Base-by-base conservation (phyloP, 1,284 basidiomycete genomes). In the Trametes sp. region DNA sequence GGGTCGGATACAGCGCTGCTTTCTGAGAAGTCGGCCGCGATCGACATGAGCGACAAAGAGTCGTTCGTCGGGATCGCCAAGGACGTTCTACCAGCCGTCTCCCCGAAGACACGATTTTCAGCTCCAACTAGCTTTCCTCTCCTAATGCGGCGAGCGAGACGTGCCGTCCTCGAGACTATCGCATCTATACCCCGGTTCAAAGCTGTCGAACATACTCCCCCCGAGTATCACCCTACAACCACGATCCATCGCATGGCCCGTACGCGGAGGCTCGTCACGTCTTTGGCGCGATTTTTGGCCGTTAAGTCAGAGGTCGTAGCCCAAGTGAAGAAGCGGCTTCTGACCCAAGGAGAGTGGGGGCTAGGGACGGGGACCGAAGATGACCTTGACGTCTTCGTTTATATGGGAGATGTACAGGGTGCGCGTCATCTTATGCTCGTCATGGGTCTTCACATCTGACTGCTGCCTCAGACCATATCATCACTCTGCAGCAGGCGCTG, bases 401-500 rank as follows among this genome's bases (percentile, higher is more conserved):
- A 98, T 75, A 87, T 98, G 78, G 94, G 94, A 49, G 96, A 98
- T 75, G 86, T 98, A 4, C 93, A 96, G 82, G 95, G 94, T 94
- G 65, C 59, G 80, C 16, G 26, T 6, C 1, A 6, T 1, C 14
- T 71, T 35, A 36, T n/a, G 14, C 44, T 48, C 29, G 14, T 19
- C n/a, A 21, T 5, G 24, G 48, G 14, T 35, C 8, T 33, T n/a
- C 24, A 13, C 33, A 52, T 3, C 26, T 52, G 11, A 49, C 57
- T 57, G 28, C 59, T 58, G 48, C 35, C 19, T 50, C 65, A 95
- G 95, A 98, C 78, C 96, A 98, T 76, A 95, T 98, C 66, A 77
- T 96, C 31, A 90, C 94, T 2, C 82, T 98, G 66, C 92, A 96
- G 70, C 90, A 93, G 69, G 88, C 94, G 2, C 83, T 98, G 53